A percentile compares a stretch with the other conserved stretches of the same genome.
Evolutionary conservation across 345 rosid genomes (phyloP).

Genomic region (Raphanus raphanistrum): DNA sequence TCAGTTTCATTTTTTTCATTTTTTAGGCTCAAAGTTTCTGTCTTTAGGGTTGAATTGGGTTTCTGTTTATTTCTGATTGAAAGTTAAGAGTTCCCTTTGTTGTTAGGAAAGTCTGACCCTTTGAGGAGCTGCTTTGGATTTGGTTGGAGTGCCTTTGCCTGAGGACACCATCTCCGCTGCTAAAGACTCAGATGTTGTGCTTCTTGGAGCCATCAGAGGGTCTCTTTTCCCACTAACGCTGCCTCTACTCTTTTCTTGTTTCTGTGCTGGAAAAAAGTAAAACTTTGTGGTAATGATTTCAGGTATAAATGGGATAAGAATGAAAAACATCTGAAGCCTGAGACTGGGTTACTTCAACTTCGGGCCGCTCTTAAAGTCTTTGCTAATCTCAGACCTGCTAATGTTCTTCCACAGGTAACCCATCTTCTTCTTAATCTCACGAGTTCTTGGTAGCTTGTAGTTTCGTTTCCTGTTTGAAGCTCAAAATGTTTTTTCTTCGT

Average conservation of each 20-base stretch:
- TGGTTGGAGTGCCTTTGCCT: slow-evolving; percentile 87
- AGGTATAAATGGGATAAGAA: slow-evolving; percentile 97
- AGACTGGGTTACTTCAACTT: slow-evolving; percentile 84
- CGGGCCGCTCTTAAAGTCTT: slow-evolving; percentile 86
- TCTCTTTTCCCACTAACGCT: too few species aligned
- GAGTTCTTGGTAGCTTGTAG: background rate
- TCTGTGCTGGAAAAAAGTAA: too few species aligned
- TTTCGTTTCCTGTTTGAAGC: background rate
- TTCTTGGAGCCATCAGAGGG: slow-evolving; percentile 99
- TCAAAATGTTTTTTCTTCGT: background rate
- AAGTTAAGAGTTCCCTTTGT: too few species aligned
- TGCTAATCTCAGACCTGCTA: slow-evolving; percentile 94
- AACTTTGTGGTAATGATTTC: slow-evolving; percentile 5
- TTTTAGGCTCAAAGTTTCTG: too few species aligned
- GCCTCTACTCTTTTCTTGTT: background rate
- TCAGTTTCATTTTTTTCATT: too few species aligned
- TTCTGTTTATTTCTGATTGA: too few species aligned
- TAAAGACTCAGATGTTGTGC: slow-evolving; percentile 72
- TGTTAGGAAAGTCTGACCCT: too few species aligned
- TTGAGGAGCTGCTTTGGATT: slow-evolving; percentile 94
- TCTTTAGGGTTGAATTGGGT: too few species aligned
- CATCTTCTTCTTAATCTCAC: background rate
- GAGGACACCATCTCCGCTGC: slow-evolving; percentile 86
- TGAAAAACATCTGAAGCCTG: slow-evolving; percentile 86
- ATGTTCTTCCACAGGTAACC: slow-evolving; percentile 79